Evolutionary conservation across 257 asterid genomes (phyloP).

Genomic region (Gentiana macrophylla): DNA sequence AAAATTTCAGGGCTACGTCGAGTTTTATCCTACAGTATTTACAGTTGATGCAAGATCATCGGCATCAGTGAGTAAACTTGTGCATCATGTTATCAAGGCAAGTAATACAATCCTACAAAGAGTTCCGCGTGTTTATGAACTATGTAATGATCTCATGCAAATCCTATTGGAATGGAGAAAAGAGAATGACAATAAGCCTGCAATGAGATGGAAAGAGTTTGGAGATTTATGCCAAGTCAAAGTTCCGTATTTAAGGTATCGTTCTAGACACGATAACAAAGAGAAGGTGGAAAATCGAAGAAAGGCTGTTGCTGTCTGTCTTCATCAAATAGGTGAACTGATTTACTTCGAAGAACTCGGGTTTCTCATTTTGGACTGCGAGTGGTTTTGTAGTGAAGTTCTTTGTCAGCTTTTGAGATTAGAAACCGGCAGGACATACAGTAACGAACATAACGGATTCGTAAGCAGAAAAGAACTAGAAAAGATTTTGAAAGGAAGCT

Average conservation of each 20-base stretch:
- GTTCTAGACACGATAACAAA: slow-evolving; percentile 46
- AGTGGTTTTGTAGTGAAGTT: slow-evolving; percentile 78
- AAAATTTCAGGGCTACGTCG: slow-evolving; percentile 51
- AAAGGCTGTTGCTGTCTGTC: slow-evolving; percentile 50
- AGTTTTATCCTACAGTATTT: slow-evolving; percentile 68
- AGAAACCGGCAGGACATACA: slow-evolving; percentile 35
- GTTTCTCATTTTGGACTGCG: slow-evolving; percentile 57
- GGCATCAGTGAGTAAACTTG: slow-evolving; percentile 57
- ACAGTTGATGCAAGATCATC: slow-evolving; percentile 90
- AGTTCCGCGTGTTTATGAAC: slow-evolving; percentile 69
- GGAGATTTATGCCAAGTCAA: slow-evolving; percentile 71
- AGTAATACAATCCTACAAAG: slow-evolving; percentile 51
- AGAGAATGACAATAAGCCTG: slow-evolving; percentile 55
- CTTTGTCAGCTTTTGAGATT: slow-evolving; percentile 42
- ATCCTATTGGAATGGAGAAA: slow-evolving; percentile 50
- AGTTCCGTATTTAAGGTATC: slow-evolving; percentile 55
- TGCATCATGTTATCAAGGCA: slow-evolving; percentile 50
- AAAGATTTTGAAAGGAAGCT: slow-evolving; percentile 44
- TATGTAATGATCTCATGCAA: slow-evolving; percentile 51
- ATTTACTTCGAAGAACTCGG: slow-evolving; percentile 56
- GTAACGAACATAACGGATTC: slow-evolving; percentile 40
- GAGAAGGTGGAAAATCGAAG: slow-evolving; percentile 65
- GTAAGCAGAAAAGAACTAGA: slow-evolving; percentile 59
- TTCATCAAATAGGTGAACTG: slow-evolving; percentile 74
- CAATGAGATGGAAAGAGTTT: slow-evolving; percentile 72